These are phyloP conservation scores for Boletus edulis DNA, from an alignment of 768 basidiomycete species.

Conservation along the genomic window DNA sequence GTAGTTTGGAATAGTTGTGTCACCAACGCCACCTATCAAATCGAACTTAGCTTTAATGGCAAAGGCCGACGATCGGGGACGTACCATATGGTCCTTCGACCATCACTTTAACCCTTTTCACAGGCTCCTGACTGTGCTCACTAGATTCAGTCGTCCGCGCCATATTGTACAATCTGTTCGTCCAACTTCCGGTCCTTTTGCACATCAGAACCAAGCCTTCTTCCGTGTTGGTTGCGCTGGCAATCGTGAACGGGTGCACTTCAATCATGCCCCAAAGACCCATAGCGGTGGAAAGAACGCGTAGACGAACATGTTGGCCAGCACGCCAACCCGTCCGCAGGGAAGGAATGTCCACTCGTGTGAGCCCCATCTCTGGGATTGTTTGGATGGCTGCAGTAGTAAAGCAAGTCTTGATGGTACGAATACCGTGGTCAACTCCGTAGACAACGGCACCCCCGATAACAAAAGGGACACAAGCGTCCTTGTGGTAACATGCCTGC, in stretches of 20 bases:
- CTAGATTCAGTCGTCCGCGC: conserved; percentile 32
- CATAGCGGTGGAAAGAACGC: conserved; percentile 54
- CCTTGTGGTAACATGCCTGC: conserved; percentile 34
- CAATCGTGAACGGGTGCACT: conserved; percentile 80
- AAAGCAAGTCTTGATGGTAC: conserved; percentile 62
- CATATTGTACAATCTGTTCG: conserved; percentile 51
- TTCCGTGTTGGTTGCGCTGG: conserved; percentile 51
- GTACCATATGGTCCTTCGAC: conserved; percentile 56
- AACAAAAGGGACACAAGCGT: conserved; percentile 51
- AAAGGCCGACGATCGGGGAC: conserved; percentile 5
- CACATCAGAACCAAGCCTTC: conserved; percentile 67
- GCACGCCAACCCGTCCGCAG: conserved; percentile 78
- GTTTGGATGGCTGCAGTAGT: conserved; percentile 55
- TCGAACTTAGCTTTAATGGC: too few relatives aligned
- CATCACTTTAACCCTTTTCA: conserved; percentile 35
- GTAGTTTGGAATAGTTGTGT: conserved; percentile 60
- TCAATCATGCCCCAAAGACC: conserved; percentile 59
- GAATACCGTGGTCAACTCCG: conserved; percentile 55
- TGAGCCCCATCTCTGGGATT: conserved; percentile 59
- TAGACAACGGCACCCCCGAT: conserved; percentile 49
- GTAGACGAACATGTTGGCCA: conserved; percentile 78
- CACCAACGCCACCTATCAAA: conserved; percentile 51
- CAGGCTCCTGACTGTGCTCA: conserved; percentile 20
- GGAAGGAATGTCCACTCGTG: conserved; percentile 58
- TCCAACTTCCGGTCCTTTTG: conserved; percentile 69